Evolutionary conservation across 2,329 filamentous ascomycete genomes (phyloP), one percentile per base, ranked within the genome.

Genomic region (Arthrobotrys entomopaga): DNA sequence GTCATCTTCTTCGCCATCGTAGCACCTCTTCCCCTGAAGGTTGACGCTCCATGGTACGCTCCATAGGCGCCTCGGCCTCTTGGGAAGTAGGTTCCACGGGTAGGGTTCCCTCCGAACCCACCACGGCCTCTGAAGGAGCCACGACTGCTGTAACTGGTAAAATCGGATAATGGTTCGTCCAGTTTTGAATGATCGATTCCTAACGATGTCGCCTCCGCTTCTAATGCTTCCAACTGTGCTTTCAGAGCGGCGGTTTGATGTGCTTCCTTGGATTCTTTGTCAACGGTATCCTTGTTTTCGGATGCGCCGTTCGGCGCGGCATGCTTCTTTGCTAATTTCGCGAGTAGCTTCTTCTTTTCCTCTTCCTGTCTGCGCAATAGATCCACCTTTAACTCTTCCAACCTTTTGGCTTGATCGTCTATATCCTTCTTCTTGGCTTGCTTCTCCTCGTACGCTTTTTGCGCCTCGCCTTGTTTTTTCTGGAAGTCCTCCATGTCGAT

Each of bases 401-500:
- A 81, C 57, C 91, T 88, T 74, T 86, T 85, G 2, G 86, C 85
- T 71, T 88, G 84, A 54, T 84, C 84, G 65, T 89, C 87, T 6
- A 91, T 83, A 78, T 90, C 89, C 65, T 87, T 84, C 53, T 86
- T 85, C 80, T 88, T 88, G 74, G 84, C 85, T 77, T 84, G 83
- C 77, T 89, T 89, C 77, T 91, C 89, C 58, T 91, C 87, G 67
- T 91, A 85, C 0, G 83, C 83, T 76, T 86, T 88, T 78, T 95
- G 91, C 0, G 88, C 90, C 79, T 91, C 90, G 65, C 88, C 86
- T 78, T 94, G 91, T 77, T 86, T 88, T 72, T 84, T 86, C 20
- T 85, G 82, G 76, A 94, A 88, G 76, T 91, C 90, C 54, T 90
- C 89, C 76, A 88, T 83, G 78, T 93, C 89, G 8, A 92, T 83